These are phyloP conservation scores for Sapria himalayana DNA, from an alignment of 345 rosid genomes.

Conservation along the genomic window DNA sequence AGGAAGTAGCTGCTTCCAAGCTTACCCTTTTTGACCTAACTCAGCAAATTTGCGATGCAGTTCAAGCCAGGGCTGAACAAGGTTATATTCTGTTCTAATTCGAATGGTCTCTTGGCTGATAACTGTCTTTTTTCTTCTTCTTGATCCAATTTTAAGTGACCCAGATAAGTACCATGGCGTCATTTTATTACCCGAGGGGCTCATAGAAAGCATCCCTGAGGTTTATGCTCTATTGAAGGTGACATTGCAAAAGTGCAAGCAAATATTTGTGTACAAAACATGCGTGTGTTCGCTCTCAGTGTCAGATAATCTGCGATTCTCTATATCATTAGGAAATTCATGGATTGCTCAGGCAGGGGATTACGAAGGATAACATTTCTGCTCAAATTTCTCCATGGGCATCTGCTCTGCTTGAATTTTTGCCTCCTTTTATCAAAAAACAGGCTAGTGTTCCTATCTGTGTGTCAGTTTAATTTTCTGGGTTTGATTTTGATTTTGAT, in stretches of 20 bases:
- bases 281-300: background rate
- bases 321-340: conserved; percentile 56
- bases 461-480: background rate
- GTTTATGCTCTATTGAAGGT: conserved; percentile 89
- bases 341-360: conserved; percentile 45
- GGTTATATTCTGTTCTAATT: conserved; percentile 21
- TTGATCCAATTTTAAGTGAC: conserved; percentile 11
- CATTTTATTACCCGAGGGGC: conserved; percentile 92
- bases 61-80: conserved; percentile 77
- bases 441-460: conserved; percentile 25
- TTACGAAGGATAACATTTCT: conserved; percentile 46
- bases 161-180: conserved; percentile 90
- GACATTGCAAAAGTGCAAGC: no score
- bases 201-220: conserved; percentile 92
- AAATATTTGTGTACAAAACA: background rate
- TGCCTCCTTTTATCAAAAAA: conserved; percentile 75
- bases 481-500: conserved; percentile 8
- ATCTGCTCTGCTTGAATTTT: conserved; percentile 70
- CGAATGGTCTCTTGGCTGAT: conserved; percentile 5
- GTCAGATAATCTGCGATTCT: background rate
- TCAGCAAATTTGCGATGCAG: conserved; percentile 83
- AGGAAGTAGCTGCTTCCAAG: conserved; percentile 98
- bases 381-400: conserved; percentile 98
- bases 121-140: conserved; percentile 6
- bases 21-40: conserved; percentile 87